Evolutionary conservation across 176 grass and related monocot genomes (phyloP), one percentile per base, ranked within the genome.

Genomic region (Dactylis glomerata): DNA sequence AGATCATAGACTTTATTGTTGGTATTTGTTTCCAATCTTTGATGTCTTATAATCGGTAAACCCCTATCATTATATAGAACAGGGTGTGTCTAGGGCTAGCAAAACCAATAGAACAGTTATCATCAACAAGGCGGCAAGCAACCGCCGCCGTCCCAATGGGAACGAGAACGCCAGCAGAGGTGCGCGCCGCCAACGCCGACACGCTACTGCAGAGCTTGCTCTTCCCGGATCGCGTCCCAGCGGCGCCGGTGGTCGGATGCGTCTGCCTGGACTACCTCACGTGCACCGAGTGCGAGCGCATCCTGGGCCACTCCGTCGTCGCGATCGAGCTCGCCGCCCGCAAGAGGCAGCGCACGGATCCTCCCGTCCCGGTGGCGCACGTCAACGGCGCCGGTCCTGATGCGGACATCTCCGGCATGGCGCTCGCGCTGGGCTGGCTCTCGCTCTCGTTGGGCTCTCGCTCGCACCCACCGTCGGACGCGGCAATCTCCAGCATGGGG

Each of bases 231-330:
- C 68, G 51, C 59, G 11, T 8, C 1, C 1, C 38, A 6, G 38
- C 69, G 82, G 84, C 14, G 61, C 28, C 49, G 47, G 84, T 84
- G 57, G 28, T 83, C 16, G 84, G 86, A 75, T 85, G 83, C 84
- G 28, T 71, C 59, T 55, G 62, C 41, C 62, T 86, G 61, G 89
- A 91, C 85, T 77, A 30, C 58, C 26, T 82, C 24, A 80, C 85
- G 49, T 91, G 89, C 82, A 78, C 77, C 26, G 89, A 91, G 82
- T 91, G 85, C 77, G 89, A 71, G 40, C 77, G 77, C 58, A 62
- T 62, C 58, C 26, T 62, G 12, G 50, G 4, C 85, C 72, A 88
- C 71, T 82, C 89, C 26, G 73, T 91, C 33, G 71, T 85, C 22
- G 12, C 9, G 1, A 63, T 63, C 52, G 32, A 63, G 8, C 70